Evolutionary conservation across 2,329 filamentous ascomycete species (phyloP), one percentile per base, ranked within the genome.

Genomic region (Sporothrix protearum): DNA sequence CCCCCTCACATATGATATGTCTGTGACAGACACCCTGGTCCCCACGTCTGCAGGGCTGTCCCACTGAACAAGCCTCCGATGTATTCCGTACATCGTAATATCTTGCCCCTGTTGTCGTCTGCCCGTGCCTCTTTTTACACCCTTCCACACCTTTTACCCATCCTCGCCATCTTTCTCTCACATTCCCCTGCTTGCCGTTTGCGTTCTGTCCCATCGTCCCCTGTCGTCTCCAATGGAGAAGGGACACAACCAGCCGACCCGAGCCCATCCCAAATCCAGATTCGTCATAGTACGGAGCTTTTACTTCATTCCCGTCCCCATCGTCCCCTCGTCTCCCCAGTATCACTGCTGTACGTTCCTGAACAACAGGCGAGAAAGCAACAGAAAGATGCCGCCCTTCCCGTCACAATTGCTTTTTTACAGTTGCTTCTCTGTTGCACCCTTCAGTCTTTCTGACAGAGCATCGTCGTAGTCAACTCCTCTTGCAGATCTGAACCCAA

Each of bases 151-250:
- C 16, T 12, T 28, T n/a, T n/a, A n/a, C n/a, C n/a, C n/a, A n/a
- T n/a, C n/a, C n/a, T n/a, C n/a, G n/a, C n/a, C 9, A 22, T 36
- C 33, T 16, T 16, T 16, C 59, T 28, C 59, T 45, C 22, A 25
- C 59, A 64, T 42, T 64, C 59, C 59, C 59, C 59, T 64, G 59
- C 36, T 64, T 64, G 59, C 12, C 59, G 59, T 45, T 64, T 63
- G n/a, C 36, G 59, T 39, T 30, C 57, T n/a, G 6, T 36, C 30
- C 19, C 33, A 36, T n/a, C 8, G 19, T 19, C 19, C 45, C 45
- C 16, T 16, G 6, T n/a, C 7, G 19, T 14, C 49, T 25, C n/a
- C 9, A 4, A 47, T 25, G n/a, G 3, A 53, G 8, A 53, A 25
- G 19, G n/a, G 47, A 51, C 55, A 61, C 30, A 36, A 1, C 36